Evolutionary conservation across 106 monocot species (phyloP).

Genomic region (Dioscorea zingiberensis): DNA sequence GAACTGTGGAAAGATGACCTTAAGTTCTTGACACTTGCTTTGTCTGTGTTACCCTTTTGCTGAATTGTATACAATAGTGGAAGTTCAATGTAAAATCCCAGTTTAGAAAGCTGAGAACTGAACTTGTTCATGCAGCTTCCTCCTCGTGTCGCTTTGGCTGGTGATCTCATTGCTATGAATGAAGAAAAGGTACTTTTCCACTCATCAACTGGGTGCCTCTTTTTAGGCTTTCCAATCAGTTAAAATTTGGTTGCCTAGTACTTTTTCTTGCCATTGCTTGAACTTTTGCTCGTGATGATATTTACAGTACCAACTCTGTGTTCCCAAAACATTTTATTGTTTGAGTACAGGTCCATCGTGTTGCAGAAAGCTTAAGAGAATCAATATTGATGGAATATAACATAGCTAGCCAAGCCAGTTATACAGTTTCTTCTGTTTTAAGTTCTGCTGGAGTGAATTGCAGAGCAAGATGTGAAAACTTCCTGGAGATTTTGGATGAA

Average conservation of each 20-base stretch:
- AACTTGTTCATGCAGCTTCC: slow-evolving; percentile 36
- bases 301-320: not conserved
- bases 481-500: slow-evolving; percentile 38
- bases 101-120: too few species aligned
- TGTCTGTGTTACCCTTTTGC: too few species aligned
- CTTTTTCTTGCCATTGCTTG: too few species aligned
- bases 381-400: slow-evolving; percentile 30
- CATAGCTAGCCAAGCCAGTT: slow-evolving; percentile 34
- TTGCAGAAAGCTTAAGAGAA: slow-evolving; percentile 38
- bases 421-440: slow-evolving; percentile 48
- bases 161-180: slow-evolving; percentile 55
- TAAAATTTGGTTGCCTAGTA: too few species aligned
- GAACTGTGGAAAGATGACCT: too few species aligned
- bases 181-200: slow-evolving; percentile 48
- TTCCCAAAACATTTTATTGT: not conserved
- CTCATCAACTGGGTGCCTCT: too few species aligned
- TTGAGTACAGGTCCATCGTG: slow-evolving; percentile 25
- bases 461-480: slow-evolving; percentile 42
- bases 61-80: too few species aligned
- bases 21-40: too few species aligned
- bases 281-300: too few species aligned
- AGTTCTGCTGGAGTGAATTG: slow-evolving; percentile 49
- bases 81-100: too few species aligned
- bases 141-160: slow-evolving; percentile 63
- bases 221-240: too few species aligned